Base-by-base conservation (phyloP, 768 basidiomycete genomes). In the Rhodosporidiobolus sp. region DNA sequence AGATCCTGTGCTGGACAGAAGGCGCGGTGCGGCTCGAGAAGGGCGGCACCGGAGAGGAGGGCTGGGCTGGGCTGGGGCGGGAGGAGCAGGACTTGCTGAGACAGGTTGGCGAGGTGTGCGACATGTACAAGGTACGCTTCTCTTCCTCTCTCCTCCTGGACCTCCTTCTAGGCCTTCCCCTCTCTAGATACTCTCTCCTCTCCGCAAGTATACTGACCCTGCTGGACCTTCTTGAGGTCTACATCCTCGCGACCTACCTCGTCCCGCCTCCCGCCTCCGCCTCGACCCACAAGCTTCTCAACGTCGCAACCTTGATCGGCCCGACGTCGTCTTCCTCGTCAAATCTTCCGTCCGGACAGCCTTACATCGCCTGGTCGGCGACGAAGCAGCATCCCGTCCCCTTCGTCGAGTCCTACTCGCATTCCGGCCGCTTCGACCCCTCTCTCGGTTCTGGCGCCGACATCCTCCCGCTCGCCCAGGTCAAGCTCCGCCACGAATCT, bases 51-150 rank as follows among this genome's bases (percentile, higher is more conserved):
- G 24, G 28, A 22, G 62, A 46, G n/a, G 55, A 45, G 26, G 67
- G 59, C 1, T 60, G 74, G 70, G 59, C 63, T 16, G 63, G 49
- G 26, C 63, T 73, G 65, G 73, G 65, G 8, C 17, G 17, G 34
- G 43, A 63, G n/a, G 74, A 70, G 52, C 16, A 46, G 38, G 49
- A 54, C 7, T 17, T 90, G n/a, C 24, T 65, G 55, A 35, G 26
- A 10, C 22, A 28, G 89, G 16, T 83, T 77, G 63, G 91, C 81
- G 65, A 64, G 26, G 61, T 74, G 6, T 46, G 53, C 19, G 63
- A 69, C 4, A 24, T 30, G 60, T 60, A 82, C 77, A 71, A 90
- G 83, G 68, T 67, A 48, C 45, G 65, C 34, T 48, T 2, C 35
- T 24, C 17, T 38, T 34, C 54, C 9, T 56, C 26, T 22, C 22